These are phyloP conservation scores for Daldinia sp. DNA, from an alignment of 2,329 filamentous ascomycete species.

Conservation along the genomic window DNA sequence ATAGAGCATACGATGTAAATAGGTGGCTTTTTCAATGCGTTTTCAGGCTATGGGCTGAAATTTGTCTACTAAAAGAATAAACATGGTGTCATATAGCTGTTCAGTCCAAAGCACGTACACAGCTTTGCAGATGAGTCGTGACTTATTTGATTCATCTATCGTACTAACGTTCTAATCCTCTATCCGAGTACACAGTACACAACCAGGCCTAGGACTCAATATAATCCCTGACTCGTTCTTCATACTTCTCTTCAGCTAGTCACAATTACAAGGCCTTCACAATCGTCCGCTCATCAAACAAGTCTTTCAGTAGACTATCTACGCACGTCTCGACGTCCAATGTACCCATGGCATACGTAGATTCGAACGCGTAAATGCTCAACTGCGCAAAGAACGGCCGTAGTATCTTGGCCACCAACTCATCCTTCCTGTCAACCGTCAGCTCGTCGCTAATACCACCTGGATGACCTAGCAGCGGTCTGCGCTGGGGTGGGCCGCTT, in stretches of 20 bases:
- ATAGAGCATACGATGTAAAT: no score
- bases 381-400: constrained; percentile 91
- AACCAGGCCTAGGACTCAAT: neutral
- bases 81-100: no score
- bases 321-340: constrained; percentile 75
- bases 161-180: neutral
- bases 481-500: constrained; percentile 52
- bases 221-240: neutral
- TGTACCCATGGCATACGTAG: constrained; percentile 84
- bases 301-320: constrained; percentile 74
- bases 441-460: constrained; percentile 69
- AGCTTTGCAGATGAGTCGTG: neutral
- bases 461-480: constrained; percentile 64
- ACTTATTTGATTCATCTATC: neutral
- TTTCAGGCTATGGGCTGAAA: neutral
- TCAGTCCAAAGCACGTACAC: neutral
- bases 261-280: constrained; percentile 66
- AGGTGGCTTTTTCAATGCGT: neutral
- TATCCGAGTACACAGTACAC: neutral
- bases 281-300: constrained; percentile 82
- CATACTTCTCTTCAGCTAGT: neutral
- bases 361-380: constrained; percentile 94
- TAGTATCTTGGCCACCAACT: constrained; percentile 81
- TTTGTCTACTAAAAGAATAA: no score
- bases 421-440: constrained; percentile 70